Evolutionary conservation across 352 stramenopile genomes (phyloP).

Genomic region (Phytophthora ohioensis): DNA sequence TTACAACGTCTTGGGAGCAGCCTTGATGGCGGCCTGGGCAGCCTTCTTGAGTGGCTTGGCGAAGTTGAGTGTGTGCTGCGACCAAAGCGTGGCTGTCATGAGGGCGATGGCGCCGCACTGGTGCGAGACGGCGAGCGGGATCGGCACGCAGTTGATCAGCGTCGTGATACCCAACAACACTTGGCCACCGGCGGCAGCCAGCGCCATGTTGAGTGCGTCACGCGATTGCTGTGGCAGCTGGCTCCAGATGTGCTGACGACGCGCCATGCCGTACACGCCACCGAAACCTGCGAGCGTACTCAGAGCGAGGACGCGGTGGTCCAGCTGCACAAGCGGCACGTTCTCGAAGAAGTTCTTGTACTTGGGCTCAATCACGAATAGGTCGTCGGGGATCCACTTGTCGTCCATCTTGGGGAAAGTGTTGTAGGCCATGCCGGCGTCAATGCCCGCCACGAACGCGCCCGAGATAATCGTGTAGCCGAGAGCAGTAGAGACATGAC

Average conservation of each 20-base stretch:
- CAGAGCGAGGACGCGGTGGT: constrained; percentile 97
- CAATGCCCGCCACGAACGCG: constrained; percentile 98
- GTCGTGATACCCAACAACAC: constrained; percentile 97
- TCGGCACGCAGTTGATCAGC: constrained; percentile 96
- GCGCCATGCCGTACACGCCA: constrained; percentile 71
- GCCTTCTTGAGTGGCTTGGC: constrained; percentile 64
- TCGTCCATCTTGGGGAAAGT: constrained; percentile 97
- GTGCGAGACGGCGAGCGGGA: constrained; percentile 95
- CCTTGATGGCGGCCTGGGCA: constrained; percentile 52
- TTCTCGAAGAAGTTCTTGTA: constrained; percentile 99
- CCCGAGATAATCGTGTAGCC: constrained; percentile 88
- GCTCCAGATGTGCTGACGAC: constrained; percentile 83
- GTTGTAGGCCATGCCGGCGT: constrained; percentile 98
- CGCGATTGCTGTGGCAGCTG: constrained; percentile 84
- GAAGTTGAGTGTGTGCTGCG: constrained; percentile 92
- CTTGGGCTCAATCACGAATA: constrained; percentile 90
- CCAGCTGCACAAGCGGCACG: constrained; percentile 98
- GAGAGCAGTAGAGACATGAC: constrained; percentile 66
- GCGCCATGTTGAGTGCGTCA: constrained; percentile 81
- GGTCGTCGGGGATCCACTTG: constrained; percentile 95
- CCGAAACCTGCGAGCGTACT: constrained; percentile 85
- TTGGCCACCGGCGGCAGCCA: constrained; percentile 75
- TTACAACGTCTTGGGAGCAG: constrained; percentile 41
- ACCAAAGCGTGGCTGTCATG: constrained; percentile 93
- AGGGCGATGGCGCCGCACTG: constrained; percentile 97